Evolutionary conservation across 2,329 filamentous ascomycete genomes (phyloP).

Genomic region (Venturia effusa): DNA sequence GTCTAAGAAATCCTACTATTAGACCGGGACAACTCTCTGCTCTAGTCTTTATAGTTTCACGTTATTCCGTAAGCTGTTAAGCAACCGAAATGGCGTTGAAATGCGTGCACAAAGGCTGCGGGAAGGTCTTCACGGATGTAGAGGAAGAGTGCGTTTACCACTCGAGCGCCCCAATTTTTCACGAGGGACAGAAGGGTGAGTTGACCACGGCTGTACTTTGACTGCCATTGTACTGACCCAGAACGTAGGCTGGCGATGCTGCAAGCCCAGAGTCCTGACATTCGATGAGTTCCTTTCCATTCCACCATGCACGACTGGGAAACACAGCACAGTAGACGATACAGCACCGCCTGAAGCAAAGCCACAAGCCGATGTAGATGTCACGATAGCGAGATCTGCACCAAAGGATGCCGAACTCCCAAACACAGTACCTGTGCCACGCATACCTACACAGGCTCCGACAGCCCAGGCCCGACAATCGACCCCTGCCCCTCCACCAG

Average conservation of each 20-base stretch:
- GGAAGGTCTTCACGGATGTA: slow-evolving; percentile 72
- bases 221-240: background rate
- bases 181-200: slow-evolving; percentile 74
- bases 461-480: slow-evolving; percentile 18
- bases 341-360: slow-evolving; percentile 42
- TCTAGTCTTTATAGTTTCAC: background rate
- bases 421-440: slow-evolving; percentile 22
- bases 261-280: slow-evolving; percentile 89
- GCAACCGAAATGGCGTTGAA: slow-evolving; percentile 56
- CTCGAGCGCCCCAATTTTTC: slow-evolving; percentile 62
- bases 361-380: slow-evolving; percentile 32
- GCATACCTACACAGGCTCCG: slow-evolving; percentile 22
- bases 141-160: slow-evolving; percentile 85
- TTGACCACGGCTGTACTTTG: slow-evolving; percentile 8
- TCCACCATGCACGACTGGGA: slow-evolving; percentile 82
- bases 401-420: slow-evolving; percentile 18
- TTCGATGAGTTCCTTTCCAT: slow-evolving; percentile 98
- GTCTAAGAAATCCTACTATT: background rate
- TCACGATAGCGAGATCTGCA: slow-evolving; percentile 33
- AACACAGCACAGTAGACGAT: slow-evolving; percentile 80
- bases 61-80: background rate
- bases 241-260: slow-evolving; percentile 89
- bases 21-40: background rate
- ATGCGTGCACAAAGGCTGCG: slow-evolving; percentile 94
- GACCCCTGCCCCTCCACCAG: slow-evolving; percentile 47